These are phyloP conservation scores for Karstenula rhodostoma DNA, from an alignment of 2,329 filamentous ascomycete genomes.

Conservation along the genomic window DNA sequence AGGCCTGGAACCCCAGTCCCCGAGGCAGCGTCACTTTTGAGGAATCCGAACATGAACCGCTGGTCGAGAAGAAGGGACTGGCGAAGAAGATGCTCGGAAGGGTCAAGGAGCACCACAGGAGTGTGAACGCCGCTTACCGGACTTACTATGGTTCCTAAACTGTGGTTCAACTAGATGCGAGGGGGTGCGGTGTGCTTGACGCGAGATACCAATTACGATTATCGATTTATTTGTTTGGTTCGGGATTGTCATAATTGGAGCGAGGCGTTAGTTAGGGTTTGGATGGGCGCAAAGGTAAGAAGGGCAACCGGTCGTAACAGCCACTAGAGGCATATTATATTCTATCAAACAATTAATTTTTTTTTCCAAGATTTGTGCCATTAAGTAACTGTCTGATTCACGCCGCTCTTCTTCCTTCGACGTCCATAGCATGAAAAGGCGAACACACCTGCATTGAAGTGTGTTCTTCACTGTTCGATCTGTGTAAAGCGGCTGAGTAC, in stretches of 20 bases:
- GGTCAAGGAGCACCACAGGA: conserved; percentile 9
- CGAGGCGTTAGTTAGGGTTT: conserved; percentile 9
- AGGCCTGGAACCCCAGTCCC: neutral
- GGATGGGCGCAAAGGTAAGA: neutral
- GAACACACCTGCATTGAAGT: too few species aligned
- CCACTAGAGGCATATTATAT: too few species aligned
- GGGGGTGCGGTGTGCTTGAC: neutral
- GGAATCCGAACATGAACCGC: neutral
- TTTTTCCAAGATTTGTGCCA: too few species aligned
- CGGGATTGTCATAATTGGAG: neutral
- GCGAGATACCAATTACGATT: conserved; percentile 4
- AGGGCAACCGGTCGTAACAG: neutral
- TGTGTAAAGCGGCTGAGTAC: too few species aligned
- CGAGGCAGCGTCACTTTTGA: neutral
- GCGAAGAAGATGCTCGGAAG: neutral
- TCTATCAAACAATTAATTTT: too few species aligned
- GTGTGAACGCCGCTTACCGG: conserved; percentile 5
- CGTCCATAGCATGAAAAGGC: too few species aligned
- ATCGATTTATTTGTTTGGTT: neutral
- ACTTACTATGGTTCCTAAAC: conserved; percentile 3
- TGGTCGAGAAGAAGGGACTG: conserved; percentile 4
- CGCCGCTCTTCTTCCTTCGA: too few species aligned
- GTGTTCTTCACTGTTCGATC: too few species aligned
- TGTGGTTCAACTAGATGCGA: neutral
- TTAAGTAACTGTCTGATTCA: too few species aligned